Base-by-base conservation (phyloP, 163 green algal species). In the Trebouxia gelatinosa region DNA sequence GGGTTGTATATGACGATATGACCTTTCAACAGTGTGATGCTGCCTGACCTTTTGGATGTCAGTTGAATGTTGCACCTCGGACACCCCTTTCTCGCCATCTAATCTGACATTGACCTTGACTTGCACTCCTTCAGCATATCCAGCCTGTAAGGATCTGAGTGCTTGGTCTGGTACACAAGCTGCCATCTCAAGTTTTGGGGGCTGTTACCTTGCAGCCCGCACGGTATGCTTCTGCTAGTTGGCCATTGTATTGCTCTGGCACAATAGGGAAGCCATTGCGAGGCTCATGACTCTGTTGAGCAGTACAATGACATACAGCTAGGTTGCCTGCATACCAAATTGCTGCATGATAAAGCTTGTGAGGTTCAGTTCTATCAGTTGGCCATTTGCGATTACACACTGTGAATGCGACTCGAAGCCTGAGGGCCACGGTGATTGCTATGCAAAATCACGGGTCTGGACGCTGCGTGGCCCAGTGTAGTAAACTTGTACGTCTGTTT, bases 81-180 rank as follows among this genome's bases (percentile, higher is more conserved):
- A 54, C 35, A 64, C 1, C 5, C 48, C 32, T 19, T 76, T 76
- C 6, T 31, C 29, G 16, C 32, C 43, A 43, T 76, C 68, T n/a
- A 76, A 38, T 6, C 11, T 64, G n/a, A 76, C 40, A 32, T 64
- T 43, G 16, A 76, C 68, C n/a, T 16, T 76, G n/a, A 76, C 68
- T 28, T 76, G 68, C 5, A 76, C 40, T 35, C 68, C 68, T 76
- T 39, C 68, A 76, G 68, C 46, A 40, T 76, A 76, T 7, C 68
- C 68, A 37, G 11, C 48, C 68, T 76, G 68, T 7, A 76, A 46
- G 29, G 11, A 40, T 19, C 39, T 76, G n/a, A 67, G 13, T 38
- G 58, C 17, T 67, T 32, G 11, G 58, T 17, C 13, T 17, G 21
- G 66, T 35, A 23, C 26, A 3, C 39, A 32, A 32, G 40, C 38